Percentiles rank a stretch among this genome's conserved stretches.
Conservation (phyloP, 768 basidiomycete genomes). For the Russula griseocarnosa region DNA sequence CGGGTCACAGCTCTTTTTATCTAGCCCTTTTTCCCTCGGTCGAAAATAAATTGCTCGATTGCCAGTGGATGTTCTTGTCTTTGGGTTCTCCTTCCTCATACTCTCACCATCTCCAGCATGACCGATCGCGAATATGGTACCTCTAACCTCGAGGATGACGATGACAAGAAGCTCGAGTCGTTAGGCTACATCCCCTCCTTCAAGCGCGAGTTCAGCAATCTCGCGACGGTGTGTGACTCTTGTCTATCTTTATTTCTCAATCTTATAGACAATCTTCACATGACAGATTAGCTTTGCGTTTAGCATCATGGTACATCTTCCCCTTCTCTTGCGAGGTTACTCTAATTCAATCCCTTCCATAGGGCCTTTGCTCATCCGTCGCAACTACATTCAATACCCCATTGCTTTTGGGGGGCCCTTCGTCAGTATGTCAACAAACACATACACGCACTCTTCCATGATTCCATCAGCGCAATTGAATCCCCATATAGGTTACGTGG, state of each 20-base stretch:
- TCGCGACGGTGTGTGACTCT: constrained; percentile 58
- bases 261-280: not conserved
- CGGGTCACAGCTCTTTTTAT: not conserved
- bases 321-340: not conserved
- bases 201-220: constrained; percentile 78
- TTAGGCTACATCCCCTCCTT: constrained; percentile 77
- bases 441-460: not conserved
- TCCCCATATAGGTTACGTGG: constrained; percentile 50
- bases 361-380: constrained; percentile 72
- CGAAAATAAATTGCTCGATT: not conserved
- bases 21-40: not conserved
- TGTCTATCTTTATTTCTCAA: not conserved
- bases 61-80: not conserved
- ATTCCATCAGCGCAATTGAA: not conserved
- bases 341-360: not conserved
- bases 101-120: constrained; percentile 12
- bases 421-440: constrained; percentile 45
- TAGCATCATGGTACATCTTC: constrained; percentile 58
- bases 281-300: constrained; percentile 67
- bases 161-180: constrained; percentile 61
- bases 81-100: not conserved
- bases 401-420: constrained; percentile 61
- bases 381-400: constrained; percentile 79
- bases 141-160: constrained; percentile 36
- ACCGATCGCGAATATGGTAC: not conserved